Evolutionary conservation across 495 filamentous ascomycete species (phyloP).

Genomic region (Articulospora tetracladia): DNA sequence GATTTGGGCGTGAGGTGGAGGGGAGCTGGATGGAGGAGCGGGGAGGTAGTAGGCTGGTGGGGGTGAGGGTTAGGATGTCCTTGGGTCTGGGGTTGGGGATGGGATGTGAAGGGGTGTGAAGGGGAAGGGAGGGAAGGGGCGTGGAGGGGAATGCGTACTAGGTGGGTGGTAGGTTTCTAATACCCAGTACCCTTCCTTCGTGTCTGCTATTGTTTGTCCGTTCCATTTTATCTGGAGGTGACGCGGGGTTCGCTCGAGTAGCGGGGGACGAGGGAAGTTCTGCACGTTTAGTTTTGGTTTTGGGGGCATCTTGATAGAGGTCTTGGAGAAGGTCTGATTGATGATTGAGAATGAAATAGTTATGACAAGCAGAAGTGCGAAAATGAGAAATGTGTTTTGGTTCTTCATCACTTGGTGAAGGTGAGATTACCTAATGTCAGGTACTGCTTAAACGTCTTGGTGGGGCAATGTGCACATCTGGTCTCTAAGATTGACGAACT

Average conservation of each 20-base stretch:
- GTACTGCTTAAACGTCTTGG: too few relatives aligned
- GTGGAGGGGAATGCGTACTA: constrained; percentile 29
- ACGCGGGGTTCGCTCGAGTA: constrained; percentile 43
- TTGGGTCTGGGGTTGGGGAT: too few relatives aligned
- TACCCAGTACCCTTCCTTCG: constrained; percentile 53
- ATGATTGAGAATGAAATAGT: background rate
- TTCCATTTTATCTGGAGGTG: constrained; percentile 52
- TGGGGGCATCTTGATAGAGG: constrained; percentile 33
- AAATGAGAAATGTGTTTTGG: background rate
- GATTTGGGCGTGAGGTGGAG: constrained; percentile 33
- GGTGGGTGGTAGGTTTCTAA: constrained; percentile 56
- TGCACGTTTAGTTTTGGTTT: constrained; percentile 51
- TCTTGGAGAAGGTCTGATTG: background rate
- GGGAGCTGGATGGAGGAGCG: constrained; percentile 35
- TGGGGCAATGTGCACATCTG: constrained; percentile 15
- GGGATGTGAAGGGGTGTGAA: constrained; percentile 4
- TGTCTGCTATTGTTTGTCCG: constrained; percentile 47
- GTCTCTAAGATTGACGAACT: background rate
- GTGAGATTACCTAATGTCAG: too few relatives aligned
- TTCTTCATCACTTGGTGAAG: constrained; percentile 1
- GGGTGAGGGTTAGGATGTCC: constrained; percentile 4
- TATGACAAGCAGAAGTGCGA: background rate
- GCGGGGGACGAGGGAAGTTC: constrained; percentile 54
- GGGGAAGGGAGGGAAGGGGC: background rate
- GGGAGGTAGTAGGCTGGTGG: constrained; percentile 53